Evolutionary conservation across 768 basidiomycete genomes (phyloP).

Genomic region (Coprinopsis cinerea): DNA sequence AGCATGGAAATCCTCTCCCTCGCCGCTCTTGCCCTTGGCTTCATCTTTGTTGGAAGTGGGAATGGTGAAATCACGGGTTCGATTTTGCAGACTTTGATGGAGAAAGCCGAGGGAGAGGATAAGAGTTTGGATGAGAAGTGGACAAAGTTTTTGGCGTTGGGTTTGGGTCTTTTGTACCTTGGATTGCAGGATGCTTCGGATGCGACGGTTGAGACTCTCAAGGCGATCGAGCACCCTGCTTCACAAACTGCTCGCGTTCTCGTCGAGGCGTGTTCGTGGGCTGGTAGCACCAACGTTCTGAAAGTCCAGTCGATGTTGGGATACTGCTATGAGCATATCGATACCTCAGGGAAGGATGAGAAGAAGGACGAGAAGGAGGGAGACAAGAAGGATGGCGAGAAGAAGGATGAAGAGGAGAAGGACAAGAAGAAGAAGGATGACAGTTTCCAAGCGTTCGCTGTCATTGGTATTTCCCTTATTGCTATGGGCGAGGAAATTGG

Average conservation of each 20-base stretch:
- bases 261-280: slow-evolving; percentile 91
- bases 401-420: slow-evolving; percentile 61
- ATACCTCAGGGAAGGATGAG: slow-evolving; percentile 46
- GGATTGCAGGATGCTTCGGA: slow-evolving; percentile 95
- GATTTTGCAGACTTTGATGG: slow-evolving; percentile 90
- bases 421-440: slow-evolving; percentile 67
- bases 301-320: slow-evolving; percentile 91
- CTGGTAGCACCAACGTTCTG: slow-evolving; percentile 92
- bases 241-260: slow-evolving; percentile 88
- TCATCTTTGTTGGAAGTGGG: slow-evolving; percentile 92
- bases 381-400: slow-evolving; percentile 49
- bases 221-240: slow-evolving; percentile 89
- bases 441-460: slow-evolving; percentile 87
- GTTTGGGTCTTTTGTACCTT: slow-evolving; percentile 84
- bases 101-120: slow-evolving; percentile 56
- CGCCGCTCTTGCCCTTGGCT: slow-evolving; percentile 84
- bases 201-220: slow-evolving; percentile 87
- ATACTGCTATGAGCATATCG: slow-evolving; percentile 85
- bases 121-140: slow-evolving; percentile 86
- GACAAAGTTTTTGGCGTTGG: slow-evolving; percentile 86
- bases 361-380: slow-evolving; percentile 33
- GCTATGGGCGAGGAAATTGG: slow-evolving; percentile 99
- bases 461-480: slow-evolving; percentile 88
- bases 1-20: slow-evolving; percentile 88
- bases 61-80: slow-evolving; percentile 88